Evolutionary conservation across 441 rosid genomes (phyloP), one percentile per base, ranked within the genome.

Genomic region (Brassica balearica): DNA sequence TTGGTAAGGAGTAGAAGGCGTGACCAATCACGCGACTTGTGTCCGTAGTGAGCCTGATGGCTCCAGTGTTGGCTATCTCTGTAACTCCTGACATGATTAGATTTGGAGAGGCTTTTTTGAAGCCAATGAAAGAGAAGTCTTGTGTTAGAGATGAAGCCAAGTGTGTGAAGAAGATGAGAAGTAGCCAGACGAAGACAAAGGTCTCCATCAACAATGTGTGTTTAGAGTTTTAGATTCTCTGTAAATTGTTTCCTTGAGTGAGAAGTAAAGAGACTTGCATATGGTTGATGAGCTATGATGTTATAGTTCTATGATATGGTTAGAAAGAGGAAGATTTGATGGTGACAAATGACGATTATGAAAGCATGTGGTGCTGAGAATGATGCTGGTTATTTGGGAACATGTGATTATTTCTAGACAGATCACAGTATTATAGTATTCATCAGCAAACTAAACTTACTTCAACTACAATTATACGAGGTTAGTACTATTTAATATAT

Each of bases 1-100:
- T 64, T 4, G 88, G 95, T 53, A 85, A 75, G 2, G 91, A 83
- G 85, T 92, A 89, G 82, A 94, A 92, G 51, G 93, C 96, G 74
- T 91, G 98, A 51, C 97, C 97, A 25, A 83, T 63, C 62, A 81
- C 82, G 1, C 93, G 85, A 27, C 41, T 81, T 4, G 88, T 78
- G 22, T 80, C 79, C 79, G 90, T 77, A 0, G 98, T 92, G 61
- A 95, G 84, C 55, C 81, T 78, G 48, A 95, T 87, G 32, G 88
- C 5, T 71, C 99, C 98, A 51, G 85, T 81, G 19, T 53, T n/a
- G 38, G 80, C 80, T 66, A 95, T 80, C 79, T 74, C 85, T 25
- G 97, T 87, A 36, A 60, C 89, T 53, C 89, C 92, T 20, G 72
- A 67, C 15, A 93, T n/a, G 86, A 65, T 87, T 51, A 95, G 74